Conservation (phyloP, 495 filamentous ascomycete genomes). For the Pyrenopolyporus hunteri region DNA sequence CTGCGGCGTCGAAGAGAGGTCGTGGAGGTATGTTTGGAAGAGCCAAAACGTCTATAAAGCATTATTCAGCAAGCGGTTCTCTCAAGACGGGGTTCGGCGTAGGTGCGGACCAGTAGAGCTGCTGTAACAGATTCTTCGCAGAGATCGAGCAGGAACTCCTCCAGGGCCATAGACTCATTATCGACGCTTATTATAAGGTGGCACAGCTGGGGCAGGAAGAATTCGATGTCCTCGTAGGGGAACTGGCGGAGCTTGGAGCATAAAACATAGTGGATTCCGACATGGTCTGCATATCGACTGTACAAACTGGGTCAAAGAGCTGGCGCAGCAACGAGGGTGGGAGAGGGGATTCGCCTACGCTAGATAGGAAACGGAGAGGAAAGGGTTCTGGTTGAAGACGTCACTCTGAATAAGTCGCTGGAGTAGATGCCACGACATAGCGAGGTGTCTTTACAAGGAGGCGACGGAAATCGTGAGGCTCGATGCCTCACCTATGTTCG, state of each 20-base stretch:
- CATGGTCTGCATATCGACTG: conserved; percentile 81
- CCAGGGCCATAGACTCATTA: conserved; percentile 82
- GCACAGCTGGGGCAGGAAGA: conserved; percentile 81
- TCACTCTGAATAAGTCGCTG: conserved; percentile 81
- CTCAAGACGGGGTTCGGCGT: conserved; percentile 2
- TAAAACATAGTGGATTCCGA: conserved; percentile 80
- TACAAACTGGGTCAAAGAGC: conserved; percentile 29
- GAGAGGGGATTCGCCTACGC: conserved; percentile 59
- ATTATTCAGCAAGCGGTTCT: conserved; percentile 30
- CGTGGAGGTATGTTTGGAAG: conserved; percentile 80
- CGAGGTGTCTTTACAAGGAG: conserved; percentile 27
- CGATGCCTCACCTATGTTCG: conserved; percentile 40
- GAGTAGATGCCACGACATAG: conserved; percentile 67
- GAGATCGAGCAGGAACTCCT: conserved; percentile 79
- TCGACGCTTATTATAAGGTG: conserved; percentile 79
- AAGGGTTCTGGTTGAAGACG: conserved; percentile 81
- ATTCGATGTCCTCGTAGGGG: conserved; percentile 81
- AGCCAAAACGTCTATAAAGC: conserved; percentile 75
- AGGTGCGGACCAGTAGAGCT: conserved; percentile 67
- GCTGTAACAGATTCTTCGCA: conserved; percentile 81
- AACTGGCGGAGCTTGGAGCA: conserved; percentile 82
- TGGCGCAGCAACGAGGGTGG: not conserved
- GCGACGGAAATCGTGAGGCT: conserved; percentile 38
- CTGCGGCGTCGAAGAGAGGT: conserved; percentile 70
- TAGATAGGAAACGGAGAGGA: conserved; percentile 78